Evolutionary conservation across 331 rosid species (phyloP), one percentile per base, ranked within the genome.

Genomic region (Spiraea crenata): DNA sequence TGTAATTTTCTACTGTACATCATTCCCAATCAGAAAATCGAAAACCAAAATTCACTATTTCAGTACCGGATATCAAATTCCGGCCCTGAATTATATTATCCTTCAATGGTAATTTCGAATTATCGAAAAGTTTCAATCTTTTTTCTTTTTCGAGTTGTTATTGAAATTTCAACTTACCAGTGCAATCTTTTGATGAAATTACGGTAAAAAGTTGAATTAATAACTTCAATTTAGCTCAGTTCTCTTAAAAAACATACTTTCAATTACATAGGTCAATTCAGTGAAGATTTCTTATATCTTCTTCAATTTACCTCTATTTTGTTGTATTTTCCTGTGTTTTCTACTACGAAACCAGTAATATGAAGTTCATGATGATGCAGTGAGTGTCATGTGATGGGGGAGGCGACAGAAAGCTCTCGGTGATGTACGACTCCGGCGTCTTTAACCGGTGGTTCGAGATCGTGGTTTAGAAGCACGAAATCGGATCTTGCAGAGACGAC

Each of bases 101-200:
- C 47, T 38, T 61, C 38, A 39, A 51, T 19, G 72, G 72, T 67
- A 50, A 50, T 38, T 54, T n/a, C 31, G 47, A 19, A 25, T 40
- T 9, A 37, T 51, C 17, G 9, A 16, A 4, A 9, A 7, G n/a
- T 40, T 9, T 51, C 57, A 46, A 3, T 37, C 31, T 25, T 16
- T 67, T 49, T 51, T 25, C 1, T 41, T 51, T 5, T 17, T 35
- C 49, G 19, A 65, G 10, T 65, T n/a, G 2, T 12, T 7, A 31
- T 65, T 5, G 54, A 31, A 65, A 65, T 67, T 67, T 34, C 35
- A 16, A 47, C 52, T 65, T 65, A 56, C 9, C 31, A 20, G 52
- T 40, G 11, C 55, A 46, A 40, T 25, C 31, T 25, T 25, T 25
- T 25, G 31, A 25, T 25, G 31, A 25, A 65, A 64, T 19, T 12